phyloP scores from a whole-genome alignment of 371 early-diverging fungal species.

The Mortierella sp. region DNA sequence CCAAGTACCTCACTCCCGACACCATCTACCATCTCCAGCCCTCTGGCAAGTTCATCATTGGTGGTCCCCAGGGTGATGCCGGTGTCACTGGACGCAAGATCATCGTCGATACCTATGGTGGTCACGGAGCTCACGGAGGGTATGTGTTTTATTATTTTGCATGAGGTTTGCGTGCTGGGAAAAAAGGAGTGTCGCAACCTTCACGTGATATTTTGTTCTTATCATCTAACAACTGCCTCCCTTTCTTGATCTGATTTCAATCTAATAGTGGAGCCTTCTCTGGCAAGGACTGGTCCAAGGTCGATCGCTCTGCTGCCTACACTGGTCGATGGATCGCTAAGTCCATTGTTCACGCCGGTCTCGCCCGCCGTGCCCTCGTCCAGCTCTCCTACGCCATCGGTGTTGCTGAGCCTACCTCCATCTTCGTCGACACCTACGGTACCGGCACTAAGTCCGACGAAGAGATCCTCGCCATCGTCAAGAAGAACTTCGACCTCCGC shows the following conservation, averaged over 20 bases:
- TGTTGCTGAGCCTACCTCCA: slow-evolving; percentile 97
- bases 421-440: slow-evolving; percentile 98
- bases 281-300: slow-evolving; percentile 99
- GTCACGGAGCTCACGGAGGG: slow-evolving; percentile 99
- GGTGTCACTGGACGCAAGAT: slow-evolving; percentile 99
- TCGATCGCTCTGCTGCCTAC: slow-evolving; percentile 99
- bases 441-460: slow-evolving; percentile 90
- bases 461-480: slow-evolving; percentile 94
- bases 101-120: slow-evolving; percentile 97
- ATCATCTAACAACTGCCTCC: background rate
- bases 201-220: slow-evolving; percentile 12
- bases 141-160: slow-evolving; percentile 14
- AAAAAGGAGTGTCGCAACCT: too few species aligned
- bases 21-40: slow-evolving; percentile 99
- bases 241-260: too few species aligned
- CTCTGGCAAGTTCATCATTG: slow-evolving; percentile 99
- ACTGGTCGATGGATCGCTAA: slow-evolving; percentile 99
- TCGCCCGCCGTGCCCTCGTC: slow-evolving; percentile 95
- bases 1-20: slow-evolving; percentile 86
- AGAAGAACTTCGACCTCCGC: slow-evolving; percentile 98
- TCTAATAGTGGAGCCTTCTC: slow-evolving; percentile 94
- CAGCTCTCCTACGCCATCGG: slow-evolving; percentile 99
- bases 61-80: slow-evolving; percentile 99
- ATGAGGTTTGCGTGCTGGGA: too few species aligned
- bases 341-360: slow-evolving; percentile 92